Conservation (phyloP, 2,329 filamentous ascomycete genomes). For the Epichloe sylvatica region DNA sequence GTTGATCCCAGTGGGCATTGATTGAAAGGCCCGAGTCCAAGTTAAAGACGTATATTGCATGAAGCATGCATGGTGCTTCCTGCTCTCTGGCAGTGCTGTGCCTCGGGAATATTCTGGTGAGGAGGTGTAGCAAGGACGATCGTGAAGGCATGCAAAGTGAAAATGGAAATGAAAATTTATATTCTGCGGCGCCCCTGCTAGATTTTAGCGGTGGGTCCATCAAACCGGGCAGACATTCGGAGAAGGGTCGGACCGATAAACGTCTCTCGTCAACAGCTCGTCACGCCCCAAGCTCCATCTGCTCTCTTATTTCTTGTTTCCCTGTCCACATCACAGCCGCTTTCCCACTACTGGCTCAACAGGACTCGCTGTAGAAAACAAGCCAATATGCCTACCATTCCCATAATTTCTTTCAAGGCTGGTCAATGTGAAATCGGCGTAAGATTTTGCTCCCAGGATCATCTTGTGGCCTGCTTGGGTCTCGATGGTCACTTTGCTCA, state of each 20-base stretch:
- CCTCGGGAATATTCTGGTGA: background rate
- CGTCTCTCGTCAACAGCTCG: background rate
- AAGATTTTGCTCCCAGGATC: constrained; percentile 19
- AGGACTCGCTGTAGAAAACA: background rate
- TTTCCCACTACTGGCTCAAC: background rate
- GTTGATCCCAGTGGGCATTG: background rate
- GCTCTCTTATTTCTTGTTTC: background rate
- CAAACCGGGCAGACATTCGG: background rate
- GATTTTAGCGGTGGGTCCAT: background rate
- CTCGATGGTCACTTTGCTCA: constrained; percentile 8
- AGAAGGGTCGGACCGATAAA: constrained; percentile 11
- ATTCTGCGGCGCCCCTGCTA: background rate
- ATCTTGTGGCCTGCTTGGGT: constrained; percentile 1
- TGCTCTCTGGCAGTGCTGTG: background rate
- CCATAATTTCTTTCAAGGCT: constrained; percentile 93
- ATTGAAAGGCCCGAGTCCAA: background rate
- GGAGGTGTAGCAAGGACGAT: background rate
- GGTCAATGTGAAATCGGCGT: constrained; percentile 79
- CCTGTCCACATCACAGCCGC: background rate
- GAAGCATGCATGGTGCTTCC: background rate
- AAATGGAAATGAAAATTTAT: constrained; percentile 2
- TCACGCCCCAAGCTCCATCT: background rate
- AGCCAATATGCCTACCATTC: constrained; percentile 58
- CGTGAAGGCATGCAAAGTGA: background rate
- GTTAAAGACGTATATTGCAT: background rate